Percentiles rank a stretch among this genome's conserved stretches.
Conservation (phyloP, 1,139 yeast species). For the Ashbya aceris region DNA sequence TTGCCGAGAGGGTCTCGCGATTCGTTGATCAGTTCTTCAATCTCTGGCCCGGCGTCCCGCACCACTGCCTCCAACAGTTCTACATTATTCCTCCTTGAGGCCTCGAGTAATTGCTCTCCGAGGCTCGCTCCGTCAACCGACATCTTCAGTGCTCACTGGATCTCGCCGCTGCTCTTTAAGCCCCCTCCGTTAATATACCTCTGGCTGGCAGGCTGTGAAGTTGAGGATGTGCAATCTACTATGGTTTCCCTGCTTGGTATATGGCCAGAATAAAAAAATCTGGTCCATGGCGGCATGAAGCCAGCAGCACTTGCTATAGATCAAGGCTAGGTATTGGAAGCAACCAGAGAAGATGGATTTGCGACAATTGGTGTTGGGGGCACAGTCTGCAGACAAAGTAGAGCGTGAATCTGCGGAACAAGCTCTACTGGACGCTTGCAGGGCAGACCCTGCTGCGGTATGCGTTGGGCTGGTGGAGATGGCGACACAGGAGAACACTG, state of each 20-base stretch:
- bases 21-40: constrained; percentile 57
- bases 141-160: no score
- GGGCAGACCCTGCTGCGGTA: constrained; percentile 27
- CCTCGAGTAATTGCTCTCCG: constrained; percentile 74
- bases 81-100: constrained; percentile 79
- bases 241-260: no score
- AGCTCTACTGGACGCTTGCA: constrained; percentile 20
- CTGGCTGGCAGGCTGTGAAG: no score
- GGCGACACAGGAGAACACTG: constrained; percentile 14
- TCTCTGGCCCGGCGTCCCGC: constrained; percentile 36
- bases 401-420: constrained; percentile 30
- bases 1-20: constrained; percentile 77
- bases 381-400: constrained; percentile 29
- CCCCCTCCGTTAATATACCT: no score
- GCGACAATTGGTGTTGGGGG: constrained; percentile 14
- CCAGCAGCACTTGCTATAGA: no score
- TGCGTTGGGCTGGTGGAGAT: constrained; percentile 24
- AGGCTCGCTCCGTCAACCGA: constrained; percentile 58
- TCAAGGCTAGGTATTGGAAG: no score
- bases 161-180: no score
- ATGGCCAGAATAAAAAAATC: no score
- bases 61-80: constrained; percentile 59
- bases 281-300: no score
- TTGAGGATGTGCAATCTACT: no score
- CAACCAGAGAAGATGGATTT: constrained; percentile 8